phyloP scores from a whole-genome alignment of 2,329 filamentous ascomycete species.

The Colletotrichum echinochloae region DNA sequence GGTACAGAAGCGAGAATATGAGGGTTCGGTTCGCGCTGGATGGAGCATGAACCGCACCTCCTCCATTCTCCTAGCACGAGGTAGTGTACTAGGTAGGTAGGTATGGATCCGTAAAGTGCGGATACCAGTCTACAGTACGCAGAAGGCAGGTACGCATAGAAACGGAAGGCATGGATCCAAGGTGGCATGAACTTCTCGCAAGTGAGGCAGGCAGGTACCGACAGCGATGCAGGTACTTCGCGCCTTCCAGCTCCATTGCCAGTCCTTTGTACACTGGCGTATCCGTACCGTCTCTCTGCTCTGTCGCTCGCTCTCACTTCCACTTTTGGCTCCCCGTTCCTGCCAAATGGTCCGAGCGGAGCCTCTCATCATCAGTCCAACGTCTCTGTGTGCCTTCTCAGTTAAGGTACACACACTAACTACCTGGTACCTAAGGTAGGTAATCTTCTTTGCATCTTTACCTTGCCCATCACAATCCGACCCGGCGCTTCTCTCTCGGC shows the following conservation, averaged over 20 bases:
- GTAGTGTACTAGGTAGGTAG: too few species aligned
- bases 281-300: not conserved
- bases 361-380: not conserved
- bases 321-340: conserved; percentile 6
- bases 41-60: not conserved
- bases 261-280: not conserved
- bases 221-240: conserved; percentile 3
- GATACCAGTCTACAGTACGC: too few species aligned
- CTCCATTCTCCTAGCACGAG: not conserved
- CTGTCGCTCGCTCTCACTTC: not conserved
- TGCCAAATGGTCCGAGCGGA: conserved; percentile 29
- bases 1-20: not conserved
- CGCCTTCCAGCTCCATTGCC: not conserved
- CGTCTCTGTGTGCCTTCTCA: not conserved
- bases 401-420: not conserved
- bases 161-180: not conserved
- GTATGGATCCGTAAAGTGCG: too few species aligned
- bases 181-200: not conserved
- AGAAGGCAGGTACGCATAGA: too few species aligned
- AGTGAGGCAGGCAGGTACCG: not conserved
- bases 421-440: too few species aligned
- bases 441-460: not conserved
- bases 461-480: not conserved
- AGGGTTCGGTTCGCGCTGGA: not conserved
- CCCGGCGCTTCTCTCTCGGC: conserved; percentile 3